A percentile compares a stretch with the other conserved stretches of the same genome.
These are phyloP conservation scores for Ophiocordyceps australis DNA, from an alignment of 2,329 filamentous ascomycete species.

Conservation along the genomic window DNA sequence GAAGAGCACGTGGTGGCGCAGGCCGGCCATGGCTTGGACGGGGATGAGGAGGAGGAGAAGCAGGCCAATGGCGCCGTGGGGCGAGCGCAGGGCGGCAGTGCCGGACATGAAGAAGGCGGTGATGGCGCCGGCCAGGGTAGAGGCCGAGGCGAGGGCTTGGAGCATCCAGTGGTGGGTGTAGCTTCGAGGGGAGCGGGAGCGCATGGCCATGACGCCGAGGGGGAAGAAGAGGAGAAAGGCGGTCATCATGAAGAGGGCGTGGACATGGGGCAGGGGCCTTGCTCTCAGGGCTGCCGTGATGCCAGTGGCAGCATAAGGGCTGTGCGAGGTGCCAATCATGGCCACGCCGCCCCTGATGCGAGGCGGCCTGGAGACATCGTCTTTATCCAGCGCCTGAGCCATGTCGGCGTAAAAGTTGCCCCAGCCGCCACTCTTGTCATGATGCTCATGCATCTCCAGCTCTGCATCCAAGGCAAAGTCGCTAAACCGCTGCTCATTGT, in stretches of 20 bases:
- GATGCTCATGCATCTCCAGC: constrained; percentile 4
- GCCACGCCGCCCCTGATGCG: constrained; percentile 1
- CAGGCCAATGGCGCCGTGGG: constrained; percentile 5
- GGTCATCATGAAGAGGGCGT: constrained; percentile 5
- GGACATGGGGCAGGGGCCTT: constrained; percentile 2
- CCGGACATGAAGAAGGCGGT: constrained; percentile 1
- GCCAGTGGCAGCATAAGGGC: constrained; percentile 1
- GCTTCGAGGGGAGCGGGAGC: constrained; percentile 3
- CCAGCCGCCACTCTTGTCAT: constrained; percentile 3
- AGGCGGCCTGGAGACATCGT: constrained; percentile 2
- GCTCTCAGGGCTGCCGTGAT: too few species aligned
- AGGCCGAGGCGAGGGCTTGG: constrained; percentile 2
- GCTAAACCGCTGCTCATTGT: constrained; percentile 6
- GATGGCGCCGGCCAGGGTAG: constrained; percentile 1
- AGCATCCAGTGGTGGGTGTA: constrained; percentile 6
- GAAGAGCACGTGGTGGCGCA: constrained; percentile 6
- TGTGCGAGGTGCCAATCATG: constrained; percentile 3
- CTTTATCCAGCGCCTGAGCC: constrained; percentile 4
- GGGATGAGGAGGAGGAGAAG: constrained; percentile 2
- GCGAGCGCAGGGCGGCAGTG: constrained; percentile 1
- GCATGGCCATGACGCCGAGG: constrained; percentile 4
- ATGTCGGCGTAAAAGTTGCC: constrained; percentile 6
- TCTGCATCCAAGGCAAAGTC: constrained; percentile 3
- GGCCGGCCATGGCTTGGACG: constrained; percentile 4
- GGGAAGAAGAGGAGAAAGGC: constrained; percentile 5